These are phyloP conservation scores for Wickerhamomyces chaumierensis DNA, from an alignment of 805 yeast genomes.

Conservation along the genomic window DNA sequence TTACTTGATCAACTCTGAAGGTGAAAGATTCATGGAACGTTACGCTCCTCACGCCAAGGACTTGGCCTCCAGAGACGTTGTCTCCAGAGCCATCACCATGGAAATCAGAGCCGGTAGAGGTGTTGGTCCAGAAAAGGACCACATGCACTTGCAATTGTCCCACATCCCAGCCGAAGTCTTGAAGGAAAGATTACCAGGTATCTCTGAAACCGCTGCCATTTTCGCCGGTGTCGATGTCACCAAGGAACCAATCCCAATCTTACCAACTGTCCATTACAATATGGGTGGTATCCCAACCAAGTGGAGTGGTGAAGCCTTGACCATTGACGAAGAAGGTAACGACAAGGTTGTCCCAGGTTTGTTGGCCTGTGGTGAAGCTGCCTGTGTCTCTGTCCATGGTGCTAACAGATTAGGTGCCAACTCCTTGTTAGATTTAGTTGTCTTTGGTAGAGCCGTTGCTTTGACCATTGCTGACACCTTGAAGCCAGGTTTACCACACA, in stretches of 20 bases:
- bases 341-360: constrained; percentile 89
- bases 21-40: constrained; percentile 99
- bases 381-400: constrained; percentile 98
- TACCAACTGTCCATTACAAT: constrained; percentile 97
- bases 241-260: constrained; percentile 96
- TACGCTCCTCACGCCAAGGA: constrained; percentile 98
- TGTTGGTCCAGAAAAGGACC: constrained; percentile 94
- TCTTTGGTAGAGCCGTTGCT: constrained; percentile 96
- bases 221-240: constrained; percentile 99
- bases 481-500: constrained; percentile 82
- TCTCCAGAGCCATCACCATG: constrained; percentile 95
- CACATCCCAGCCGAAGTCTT: constrained; percentile 89
- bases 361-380: constrained; percentile 97
- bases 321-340: constrained; percentile 73
- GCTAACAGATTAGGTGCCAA: constrained; percentile 99
- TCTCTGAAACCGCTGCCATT: constrained; percentile 95
- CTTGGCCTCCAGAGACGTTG: constrained; percentile 96
- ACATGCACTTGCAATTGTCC: constrained; percentile 85
- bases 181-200: constrained; percentile 96
- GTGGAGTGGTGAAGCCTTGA: constrained; percentile 91
- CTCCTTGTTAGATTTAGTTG: constrained; percentile 91
- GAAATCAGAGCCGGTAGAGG: constrained; percentile 99
- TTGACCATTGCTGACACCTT: constrained; percentile 79
- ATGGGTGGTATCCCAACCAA: constrained; percentile 99
- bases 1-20: constrained; percentile 87